Evolutionary conservation across 139 green algal genomes (phyloP), one percentile per base, ranked within the genome.

Genomic region (Pleodorina starrii): DNA sequence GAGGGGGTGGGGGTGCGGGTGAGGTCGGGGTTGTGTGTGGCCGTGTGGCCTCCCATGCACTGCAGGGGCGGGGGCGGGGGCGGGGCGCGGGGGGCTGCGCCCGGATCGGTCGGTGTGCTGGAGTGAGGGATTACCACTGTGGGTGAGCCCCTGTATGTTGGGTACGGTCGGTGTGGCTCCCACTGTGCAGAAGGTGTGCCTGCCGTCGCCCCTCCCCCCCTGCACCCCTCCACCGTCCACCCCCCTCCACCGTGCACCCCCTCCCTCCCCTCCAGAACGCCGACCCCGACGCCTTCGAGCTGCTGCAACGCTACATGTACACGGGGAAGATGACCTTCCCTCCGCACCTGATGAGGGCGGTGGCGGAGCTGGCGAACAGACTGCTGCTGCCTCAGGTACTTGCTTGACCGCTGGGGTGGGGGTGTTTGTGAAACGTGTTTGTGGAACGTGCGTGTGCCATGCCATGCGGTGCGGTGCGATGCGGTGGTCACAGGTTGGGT

Each of bases 291-390:
- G 74, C 74, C 25, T 82, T 82, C 74, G 44, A 48, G 27, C 46
- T 44, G 25, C 74, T 82, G 44, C 74, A 66, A 2, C 74, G 74
- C 44, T 42, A 46, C 43, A 29, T 82, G 44, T 82, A 82, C 74
- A 63, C 74, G 2, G 74, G 74, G 25, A 27, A 63, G 2, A 6
- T 82, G 43, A 21, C 27, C 74, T 82, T 82, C 43, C 74, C 74
- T 23, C 74, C 46, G 25, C 25, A 25, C 25, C 46, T 66, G 27
- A 25, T 82, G 44, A 43, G 74, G 5, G 6, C 74, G 1, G 74
- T 82, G 74, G 74, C 74, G 74, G 74, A 82, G 74, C 74, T 82
- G 74, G 74, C 74, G 74, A 44, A 82, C 74, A 44, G 74, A 29
- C 74, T 82, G 74, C 74, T 82, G 74, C 43, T 82, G 3, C 2